Evolutionary conservation across 106 monocot genomes (phyloP).

Genomic region (Phalaenopsis aphrodite): DNA sequence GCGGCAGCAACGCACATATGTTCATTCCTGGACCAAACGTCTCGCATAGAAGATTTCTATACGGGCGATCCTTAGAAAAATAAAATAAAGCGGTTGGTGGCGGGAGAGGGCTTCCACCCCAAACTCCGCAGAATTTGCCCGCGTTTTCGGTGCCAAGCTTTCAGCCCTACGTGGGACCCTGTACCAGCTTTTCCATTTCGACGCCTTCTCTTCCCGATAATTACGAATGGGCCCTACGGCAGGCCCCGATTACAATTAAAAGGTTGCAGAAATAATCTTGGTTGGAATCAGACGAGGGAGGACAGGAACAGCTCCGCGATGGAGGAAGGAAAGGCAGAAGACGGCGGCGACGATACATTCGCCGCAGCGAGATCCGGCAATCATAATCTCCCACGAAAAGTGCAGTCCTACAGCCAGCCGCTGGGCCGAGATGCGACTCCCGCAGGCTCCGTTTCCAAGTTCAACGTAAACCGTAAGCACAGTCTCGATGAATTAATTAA

Average conservation of each 20-base stretch:
- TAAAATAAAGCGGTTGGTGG: too few relatives aligned
- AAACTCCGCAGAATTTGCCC: too few relatives aligned
- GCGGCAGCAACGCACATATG: too few relatives aligned
- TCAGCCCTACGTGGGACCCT: too few relatives aligned
- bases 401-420: constrained; percentile 32
- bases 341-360: constrained; percentile 9
- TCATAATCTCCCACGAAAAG: constrained; percentile 10
- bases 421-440: constrained; percentile 15
- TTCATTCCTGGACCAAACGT: too few relatives aligned
- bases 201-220: too few relatives aligned
- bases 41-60: too few relatives aligned
- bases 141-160: too few relatives aligned
- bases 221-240: too few relatives aligned
- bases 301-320: neutral
- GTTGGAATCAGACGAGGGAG: neutral
- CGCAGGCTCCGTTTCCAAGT: neutral
- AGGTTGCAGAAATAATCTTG: neutral
- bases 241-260: neutral
- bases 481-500: constrained; percentile 21
- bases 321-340: constrained; percentile 16
- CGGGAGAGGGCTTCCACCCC: too few relatives aligned
- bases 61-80: too few relatives aligned
- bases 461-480: constrained; percentile 21
- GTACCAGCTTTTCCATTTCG: too few relatives aligned
- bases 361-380: neutral